A percentile compares a stretch with the other conserved stretches of the same genome.
These are phyloP conservation scores for Penicillium freii DNA, from an alignment of 2,329 filamentous ascomycete species.

Conservation along the genomic window DNA sequence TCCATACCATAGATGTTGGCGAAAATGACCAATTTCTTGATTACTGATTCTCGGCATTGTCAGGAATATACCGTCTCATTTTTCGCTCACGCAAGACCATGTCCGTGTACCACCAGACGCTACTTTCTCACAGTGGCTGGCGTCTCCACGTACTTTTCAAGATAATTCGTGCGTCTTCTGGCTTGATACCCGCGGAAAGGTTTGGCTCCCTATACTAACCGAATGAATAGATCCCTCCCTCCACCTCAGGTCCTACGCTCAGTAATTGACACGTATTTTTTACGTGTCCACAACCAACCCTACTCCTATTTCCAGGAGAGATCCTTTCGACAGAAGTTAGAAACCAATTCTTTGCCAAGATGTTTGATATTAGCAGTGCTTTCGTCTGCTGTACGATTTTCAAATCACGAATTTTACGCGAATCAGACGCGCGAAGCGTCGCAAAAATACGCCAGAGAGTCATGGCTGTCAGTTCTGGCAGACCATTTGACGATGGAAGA, in stretches of 20 bases:
- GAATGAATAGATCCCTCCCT: conserved; percentile 5
- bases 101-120: too few species aligned
- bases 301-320: conserved; percentile 41
- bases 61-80: too few species aligned
- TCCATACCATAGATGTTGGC: too few species aligned
- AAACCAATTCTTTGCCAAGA: conserved; percentile 26
- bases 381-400: conserved; percentile 34
- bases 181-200: too few species aligned
- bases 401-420: conserved; percentile 28
- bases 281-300: conserved; percentile 38
- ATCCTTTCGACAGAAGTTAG: conserved; percentile 31
- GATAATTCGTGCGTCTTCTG: too few species aligned
- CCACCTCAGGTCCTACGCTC: conserved; percentile 18
- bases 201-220: not conserved
- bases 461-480: conserved; percentile 37
- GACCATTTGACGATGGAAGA: conserved; percentile 35
- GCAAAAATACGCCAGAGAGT: conserved; percentile 30
- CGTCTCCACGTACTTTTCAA: too few species aligned
- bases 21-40: too few species aligned
- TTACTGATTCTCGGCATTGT: too few species aligned
- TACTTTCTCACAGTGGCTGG: too few species aligned
- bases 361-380: conserved; percentile 35
- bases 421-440: conserved; percentile 25
- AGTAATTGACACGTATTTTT: conserved; percentile 33
- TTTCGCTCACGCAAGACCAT: too few species aligned